Evolutionary conservation across 306 rosid species (phyloP).

Genomic region (Lathyrus oleraceus): DNA sequence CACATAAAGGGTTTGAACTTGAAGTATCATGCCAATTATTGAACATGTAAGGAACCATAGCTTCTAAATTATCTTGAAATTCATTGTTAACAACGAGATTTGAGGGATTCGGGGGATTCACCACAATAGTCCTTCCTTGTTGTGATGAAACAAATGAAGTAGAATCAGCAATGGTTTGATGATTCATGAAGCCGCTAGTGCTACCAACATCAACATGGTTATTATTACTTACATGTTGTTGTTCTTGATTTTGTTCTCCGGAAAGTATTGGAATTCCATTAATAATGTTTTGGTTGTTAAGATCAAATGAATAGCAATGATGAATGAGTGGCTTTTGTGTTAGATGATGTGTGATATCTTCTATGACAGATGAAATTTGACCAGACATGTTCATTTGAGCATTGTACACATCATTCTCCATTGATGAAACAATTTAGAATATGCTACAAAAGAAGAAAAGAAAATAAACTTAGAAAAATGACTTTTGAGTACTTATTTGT

Average conservation of each 20-base stretch:
- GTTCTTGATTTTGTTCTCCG: slow-evolving; percentile 39
- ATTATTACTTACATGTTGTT: slow-evolving; percentile 34
- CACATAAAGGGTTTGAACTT: slow-evolving; percentile 47
- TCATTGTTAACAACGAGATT: slow-evolving; percentile 32
- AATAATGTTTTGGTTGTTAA: slow-evolving; percentile 44
- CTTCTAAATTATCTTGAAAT: slow-evolving; percentile 53
- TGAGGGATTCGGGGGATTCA: slow-evolving; percentile 39
- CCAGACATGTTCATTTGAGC: slow-evolving; percentile 37
- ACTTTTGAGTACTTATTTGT: not conserved
- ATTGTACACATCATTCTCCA: slow-evolving; percentile 52
- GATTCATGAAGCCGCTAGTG: slow-evolving; percentile 22
- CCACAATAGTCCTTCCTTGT: slow-evolving; percentile 37
- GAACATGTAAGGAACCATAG: slow-evolving; percentile 40
- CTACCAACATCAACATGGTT: slow-evolving; percentile 20
- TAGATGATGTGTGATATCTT: slow-evolving; percentile 47
- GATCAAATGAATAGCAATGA: slow-evolving; percentile 52
- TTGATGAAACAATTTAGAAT: slow-evolving; percentile 16
- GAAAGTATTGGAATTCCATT: slow-evolving; percentile 54
- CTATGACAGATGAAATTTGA: slow-evolving; percentile 37
- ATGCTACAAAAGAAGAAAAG: slow-evolving; percentile 22
- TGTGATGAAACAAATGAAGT: slow-evolving; percentile 36
- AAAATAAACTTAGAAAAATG: not conserved
- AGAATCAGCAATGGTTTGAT: slow-evolving; percentile 32
- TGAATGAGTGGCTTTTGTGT: slow-evolving; percentile 52
- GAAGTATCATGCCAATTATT: slow-evolving; percentile 49